Base-by-base conservation (phyloP, 1,284 basidiomycete species). In the Irpex lacteus region DNA sequence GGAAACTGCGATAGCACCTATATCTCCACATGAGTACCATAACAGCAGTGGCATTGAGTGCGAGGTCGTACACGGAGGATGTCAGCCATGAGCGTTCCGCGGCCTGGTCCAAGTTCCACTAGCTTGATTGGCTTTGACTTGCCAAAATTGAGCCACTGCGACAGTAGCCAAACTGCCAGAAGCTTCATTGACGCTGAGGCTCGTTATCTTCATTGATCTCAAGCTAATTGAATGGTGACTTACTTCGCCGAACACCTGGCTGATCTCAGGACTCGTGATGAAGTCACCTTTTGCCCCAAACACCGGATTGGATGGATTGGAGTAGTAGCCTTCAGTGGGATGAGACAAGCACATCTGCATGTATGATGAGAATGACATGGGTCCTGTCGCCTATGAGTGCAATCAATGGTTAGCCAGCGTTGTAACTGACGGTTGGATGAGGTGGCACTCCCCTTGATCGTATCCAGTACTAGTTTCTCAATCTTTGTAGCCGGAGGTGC, bases 231-330 rank as follows among this genome's bases (percentile, higher is more conserved):
- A 57, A 44, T 52, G 59, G 49, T 61, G 40, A 73, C 84, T 65
- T 72, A 96, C 95, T 87, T 99, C 97, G 67, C 98, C 98, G 75
- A 99, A 99, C 0, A 95, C 87, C 75, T 98, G 96, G 70, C 89
- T 94, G 62, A 99, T 98, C 74, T 99, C 98, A 1, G 98, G 98
- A 67, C 92, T 95, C 1, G 98, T 99, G 49, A 95, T 91, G 72
- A 99, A 99, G 78, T 99, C 98, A 2, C 98, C 98, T 40, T 84
- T 81, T 0, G 86, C 71, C 8, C 98, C 98, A 71, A 99, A 94
- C 2, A 98, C 90, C 49, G 88, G 82, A 65, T 90, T 82, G 4
- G 76, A 69, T 0, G 86, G 80, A 62, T 90, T 89, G 82, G 90
- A 92, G 78, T 98, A 98, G 77, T 98, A 98, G 0, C 96, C 96